Percentiles rank a stretch among this genome's conserved stretches.
These are phyloP conservation scores for Symbiotaphrina buchneri DNA, from an alignment of 495 filamentous ascomycete species.

Conservation along the genomic window DNA sequence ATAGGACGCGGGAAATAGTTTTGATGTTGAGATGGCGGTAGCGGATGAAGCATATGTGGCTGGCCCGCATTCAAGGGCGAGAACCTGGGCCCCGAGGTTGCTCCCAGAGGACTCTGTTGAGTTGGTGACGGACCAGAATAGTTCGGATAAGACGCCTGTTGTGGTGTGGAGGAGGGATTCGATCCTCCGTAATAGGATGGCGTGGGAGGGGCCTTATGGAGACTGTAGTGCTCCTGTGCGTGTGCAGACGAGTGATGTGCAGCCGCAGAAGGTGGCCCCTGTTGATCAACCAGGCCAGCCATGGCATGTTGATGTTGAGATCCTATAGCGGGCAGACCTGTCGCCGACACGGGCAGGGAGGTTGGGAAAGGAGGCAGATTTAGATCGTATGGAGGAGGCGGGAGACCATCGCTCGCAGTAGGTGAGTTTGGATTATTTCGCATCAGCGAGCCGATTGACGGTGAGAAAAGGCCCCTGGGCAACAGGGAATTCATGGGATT, in stretches of 20 bases:
- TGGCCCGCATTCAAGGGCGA: conserved; percentile 21
- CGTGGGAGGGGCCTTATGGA: conserved; percentile 31
- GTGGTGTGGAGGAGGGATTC: conserved; percentile 39
- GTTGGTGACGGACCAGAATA: conserved; percentile 29
- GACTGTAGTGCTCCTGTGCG: conserved; percentile 32
- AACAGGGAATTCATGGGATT: conserved; percentile 16
- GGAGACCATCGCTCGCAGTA: conserved; percentile 20
- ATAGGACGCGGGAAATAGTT: conserved; percentile 26
- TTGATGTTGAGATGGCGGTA: conserved; percentile 20
- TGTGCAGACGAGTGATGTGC: conserved; percentile 37
- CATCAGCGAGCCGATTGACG: conserved; percentile 20
- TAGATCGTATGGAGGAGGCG: conserved; percentile 35
- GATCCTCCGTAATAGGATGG: conserved; percentile 32
- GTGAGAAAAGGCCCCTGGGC: conserved; percentile 29
- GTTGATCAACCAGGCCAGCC: conserved; percentile 3
- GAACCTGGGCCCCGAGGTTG: conserved; percentile 26
- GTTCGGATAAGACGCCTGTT: conserved; percentile 29
- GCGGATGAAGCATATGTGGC: conserved; percentile 19
- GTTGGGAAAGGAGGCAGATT: conserved; percentile 36
- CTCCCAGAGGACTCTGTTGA: conserved; percentile 34
- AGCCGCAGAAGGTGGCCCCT: conserved; percentile 20
- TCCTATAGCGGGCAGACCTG: conserved; percentile 5
- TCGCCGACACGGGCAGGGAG: conserved; percentile 21
- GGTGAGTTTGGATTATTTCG: conserved; percentile 27
- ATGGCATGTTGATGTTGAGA: conserved; percentile 2